A percentile compares a stretch with the other conserved stretches of the same genome.
Evolutionary conservation across 2,329 filamentous ascomycete genomes (phyloP).

Genomic region (Pseudogymnoascus sp.): DNA sequence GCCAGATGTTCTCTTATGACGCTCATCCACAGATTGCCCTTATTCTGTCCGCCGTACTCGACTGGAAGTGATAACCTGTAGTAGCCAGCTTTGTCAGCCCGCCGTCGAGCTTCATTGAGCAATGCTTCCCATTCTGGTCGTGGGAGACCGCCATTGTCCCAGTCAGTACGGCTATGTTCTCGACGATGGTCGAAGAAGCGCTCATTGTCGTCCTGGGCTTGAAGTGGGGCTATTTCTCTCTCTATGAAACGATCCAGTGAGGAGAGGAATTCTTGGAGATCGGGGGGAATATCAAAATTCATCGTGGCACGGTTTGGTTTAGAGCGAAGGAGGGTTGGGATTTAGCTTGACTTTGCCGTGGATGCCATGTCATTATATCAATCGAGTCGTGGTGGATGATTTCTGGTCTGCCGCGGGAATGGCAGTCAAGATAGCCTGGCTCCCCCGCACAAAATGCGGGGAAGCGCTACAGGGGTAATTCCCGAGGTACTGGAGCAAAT

Average conservation of each 20-base stretch:
- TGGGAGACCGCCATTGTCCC: slow-evolving; percentile 41
- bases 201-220: slow-evolving; percentile 51
- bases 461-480: neutral
- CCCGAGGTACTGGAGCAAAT: neutral
- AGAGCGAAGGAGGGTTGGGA: neutral
- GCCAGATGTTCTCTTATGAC: slow-evolving; percentile 52
- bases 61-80: slow-evolving; percentile 49
- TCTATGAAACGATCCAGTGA: slow-evolving; percentile 50
- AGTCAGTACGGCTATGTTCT: slow-evolving; percentile 53
- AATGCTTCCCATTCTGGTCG: slow-evolving; percentile 50
- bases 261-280: slow-evolving; percentile 38
- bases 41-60: slow-evolving; percentile 42
- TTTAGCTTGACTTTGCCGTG: neutral
- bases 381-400: neutral
- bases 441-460: neutral
- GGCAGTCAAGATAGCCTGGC: neutral
- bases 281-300: slow-evolving; percentile 47
- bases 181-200: slow-evolving; percentile 59
- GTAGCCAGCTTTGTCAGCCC: slow-evolving; percentile 52
- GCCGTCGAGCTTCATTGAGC: slow-evolving; percentile 36
- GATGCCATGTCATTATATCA: neutral
- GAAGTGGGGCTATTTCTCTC: slow-evolving; percentile 42
- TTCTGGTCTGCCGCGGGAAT: neutral
- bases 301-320: slow-evolving; percentile 28
- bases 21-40: slow-evolving; percentile 54